Conservation (phyloP, 2,329 filamentous ascomycete genomes). For the Nakataea oryzae region DNA sequence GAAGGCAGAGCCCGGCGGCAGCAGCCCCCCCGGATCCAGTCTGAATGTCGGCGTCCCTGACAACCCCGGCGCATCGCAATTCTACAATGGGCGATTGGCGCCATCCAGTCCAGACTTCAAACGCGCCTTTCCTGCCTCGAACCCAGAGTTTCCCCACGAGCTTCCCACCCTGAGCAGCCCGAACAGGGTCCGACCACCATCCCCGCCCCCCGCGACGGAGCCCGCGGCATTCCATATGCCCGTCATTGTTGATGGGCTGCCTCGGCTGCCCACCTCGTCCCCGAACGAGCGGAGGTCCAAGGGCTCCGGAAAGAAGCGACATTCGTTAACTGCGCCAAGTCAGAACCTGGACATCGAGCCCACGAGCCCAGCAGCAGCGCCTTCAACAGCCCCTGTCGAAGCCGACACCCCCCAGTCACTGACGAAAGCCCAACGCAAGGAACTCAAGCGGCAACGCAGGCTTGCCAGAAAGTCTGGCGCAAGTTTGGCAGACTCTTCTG, state of each 20-base stretch:
- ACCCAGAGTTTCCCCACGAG: background rate
- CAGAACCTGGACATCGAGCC: background rate
- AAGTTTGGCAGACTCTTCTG: background rate
- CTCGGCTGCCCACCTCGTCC: background rate
- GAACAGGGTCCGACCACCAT: conserved; percentile 2
- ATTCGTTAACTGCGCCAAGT: background rate
- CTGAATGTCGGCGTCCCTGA: background rate
- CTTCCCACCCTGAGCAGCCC: conserved; percentile 1
- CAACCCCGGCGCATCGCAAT: background rate
- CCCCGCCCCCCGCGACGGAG: conserved; percentile 1
- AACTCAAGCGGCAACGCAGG: background rate
- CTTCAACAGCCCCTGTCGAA: background rate
- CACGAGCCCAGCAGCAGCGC: background rate
- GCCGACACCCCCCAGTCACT: background rate
- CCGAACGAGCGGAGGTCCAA: background rate
- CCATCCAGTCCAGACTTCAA: background rate
- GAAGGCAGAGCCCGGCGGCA: background rate
- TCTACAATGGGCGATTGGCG: background rate
- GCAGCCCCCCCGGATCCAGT: background rate
- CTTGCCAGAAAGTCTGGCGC: background rate
- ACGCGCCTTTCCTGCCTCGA: background rate
- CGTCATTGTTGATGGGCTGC: background rate
- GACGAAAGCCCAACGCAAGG: conserved; percentile 1
- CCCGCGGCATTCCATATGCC: background rate
- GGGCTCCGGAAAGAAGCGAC: background rate